Percentiles rank a stretch among this genome's conserved stretches.
These are phyloP conservation scores for Collybia mongolica DNA, from an alignment of 768 basidiomycete genomes.

Conservation along the genomic window DNA sequence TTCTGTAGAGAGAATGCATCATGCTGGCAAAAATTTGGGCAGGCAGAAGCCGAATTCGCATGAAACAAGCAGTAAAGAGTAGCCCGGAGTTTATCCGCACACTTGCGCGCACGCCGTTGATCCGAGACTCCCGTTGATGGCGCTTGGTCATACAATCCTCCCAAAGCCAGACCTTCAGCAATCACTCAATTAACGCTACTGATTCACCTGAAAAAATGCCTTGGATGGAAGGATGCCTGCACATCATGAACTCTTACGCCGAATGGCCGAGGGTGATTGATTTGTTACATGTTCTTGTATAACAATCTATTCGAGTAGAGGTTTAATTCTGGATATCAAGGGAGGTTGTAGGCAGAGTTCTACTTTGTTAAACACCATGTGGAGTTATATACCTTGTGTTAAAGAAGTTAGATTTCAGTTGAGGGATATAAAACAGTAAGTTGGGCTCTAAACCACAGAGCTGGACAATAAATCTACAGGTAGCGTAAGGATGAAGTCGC, in stretches of 20 bases:
- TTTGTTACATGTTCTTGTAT: slow-evolving; percentile 35
- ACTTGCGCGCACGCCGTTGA: slow-evolving; percentile 40
- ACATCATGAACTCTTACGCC: slow-evolving; percentile 25
- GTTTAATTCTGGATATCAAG: neutral
- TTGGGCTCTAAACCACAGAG: slow-evolving; percentile 39
- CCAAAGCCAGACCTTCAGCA: slow-evolving; percentile 35
- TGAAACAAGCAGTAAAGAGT: slow-evolving; percentile 38
- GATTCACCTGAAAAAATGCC: slow-evolving; percentile 13
- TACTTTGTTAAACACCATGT: slow-evolving; percentile 45
- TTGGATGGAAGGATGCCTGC: neutral
- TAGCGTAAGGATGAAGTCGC: no score
- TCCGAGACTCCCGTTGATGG: slow-evolving; percentile 28
- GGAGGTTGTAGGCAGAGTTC: no score
- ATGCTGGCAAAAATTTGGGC: slow-evolving; percentile 1
- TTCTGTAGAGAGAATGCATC: slow-evolving; percentile 5
- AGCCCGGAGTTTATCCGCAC: slow-evolving; percentile 37
- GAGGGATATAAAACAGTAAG: no score
- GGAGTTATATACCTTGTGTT: slow-evolving; percentile 37
- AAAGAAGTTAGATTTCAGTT: no score
- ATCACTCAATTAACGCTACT: slow-evolving; percentile 43
- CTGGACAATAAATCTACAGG: slow-evolving; percentile 24
- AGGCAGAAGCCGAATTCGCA: slow-evolving; percentile 35
- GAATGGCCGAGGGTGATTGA: slow-evolving; percentile 34
- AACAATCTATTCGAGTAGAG: slow-evolving; percentile 29
- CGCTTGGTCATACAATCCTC: slow-evolving; percentile 43